A percentile compares a stretch with the other conserved stretches of the same genome.
These are phyloP conservation scores for Coleophoma cylindrospora DNA, from an alignment of 2,329 filamentous ascomycete genomes.

Conservation along the genomic window DNA sequence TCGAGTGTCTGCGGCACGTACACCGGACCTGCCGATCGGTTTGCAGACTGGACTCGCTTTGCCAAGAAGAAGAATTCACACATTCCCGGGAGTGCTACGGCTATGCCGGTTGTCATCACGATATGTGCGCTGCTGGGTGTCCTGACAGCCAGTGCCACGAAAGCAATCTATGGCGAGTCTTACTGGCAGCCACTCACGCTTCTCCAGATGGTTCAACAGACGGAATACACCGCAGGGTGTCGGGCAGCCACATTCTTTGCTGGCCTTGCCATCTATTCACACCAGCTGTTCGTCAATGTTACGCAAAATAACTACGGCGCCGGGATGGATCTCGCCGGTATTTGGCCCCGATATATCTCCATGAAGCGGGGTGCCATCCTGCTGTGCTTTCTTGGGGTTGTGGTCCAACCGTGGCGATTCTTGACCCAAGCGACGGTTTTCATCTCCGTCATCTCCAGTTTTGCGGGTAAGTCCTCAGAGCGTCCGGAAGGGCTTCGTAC, in stretches of 20 bases:
- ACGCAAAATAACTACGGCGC: conserved; percentile 6
- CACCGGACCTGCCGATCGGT: conserved; percentile 3
- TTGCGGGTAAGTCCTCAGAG: conserved; percentile 1
- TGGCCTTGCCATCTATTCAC: conserved; percentile 3
- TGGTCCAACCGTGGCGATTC: conserved; percentile 5
- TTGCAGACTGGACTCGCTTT: conserved; percentile 6
- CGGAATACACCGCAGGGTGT: conserved; percentile 2
- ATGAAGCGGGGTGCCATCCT: conserved; percentile 3
- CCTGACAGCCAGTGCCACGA: conserved; percentile 1
- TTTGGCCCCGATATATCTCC: conserved; percentile 4
- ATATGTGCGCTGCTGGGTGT: conserved; percentile 3
- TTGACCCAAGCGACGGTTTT: conserved; percentile 5
- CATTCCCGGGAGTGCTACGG: conserved; percentile 9
- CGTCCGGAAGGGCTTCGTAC: too few relatives aligned
- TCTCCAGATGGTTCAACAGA: conserved; percentile 3
- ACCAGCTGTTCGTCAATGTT: conserved; percentile 8
- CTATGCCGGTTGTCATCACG: conserved; percentile 1
- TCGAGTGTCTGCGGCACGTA: conserved; percentile 2
- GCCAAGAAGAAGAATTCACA: conserved; percentile 12
- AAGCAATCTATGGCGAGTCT: conserved; percentile 2
- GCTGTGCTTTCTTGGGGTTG: conserved; percentile 1
- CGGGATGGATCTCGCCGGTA: conserved; percentile 6
- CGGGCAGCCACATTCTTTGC: conserved; percentile 8
- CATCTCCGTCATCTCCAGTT: conserved; percentile 8
- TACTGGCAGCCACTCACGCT: conserved; percentile 7